Percentiles rank a stretch among this genome's conserved stretches.
phyloP scores from a whole-genome alignment of 805 yeast species.

The Schizosaccharomyces japonicus region DNA sequence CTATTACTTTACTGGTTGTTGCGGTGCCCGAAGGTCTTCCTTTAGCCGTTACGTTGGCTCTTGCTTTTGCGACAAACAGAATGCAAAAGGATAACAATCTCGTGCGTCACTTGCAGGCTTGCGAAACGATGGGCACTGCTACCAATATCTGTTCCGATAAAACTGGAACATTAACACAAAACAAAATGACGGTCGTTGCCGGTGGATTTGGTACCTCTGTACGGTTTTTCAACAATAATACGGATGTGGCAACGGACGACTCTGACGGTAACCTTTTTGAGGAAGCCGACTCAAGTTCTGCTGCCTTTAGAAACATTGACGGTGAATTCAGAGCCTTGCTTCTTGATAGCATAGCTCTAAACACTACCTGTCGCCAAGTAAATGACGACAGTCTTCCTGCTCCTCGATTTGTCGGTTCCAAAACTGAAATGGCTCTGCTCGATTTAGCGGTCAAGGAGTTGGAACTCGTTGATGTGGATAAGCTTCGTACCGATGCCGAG shows the following conservation, averaged over 20 bases:
- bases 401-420: constrained; percentile 68
- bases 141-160: constrained; percentile 93
- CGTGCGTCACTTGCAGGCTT: constrained; percentile 77
- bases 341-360: constrained; percentile 39
- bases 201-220: constrained; percentile 35
- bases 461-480: constrained; percentile 24
- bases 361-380: constrained; percentile 30
- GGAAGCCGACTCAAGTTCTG: constrained; percentile 6
- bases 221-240: constrained; percentile 18
- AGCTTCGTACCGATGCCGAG: constrained; percentile 21
- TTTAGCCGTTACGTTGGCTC: constrained; percentile 81
- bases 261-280: not conserved
- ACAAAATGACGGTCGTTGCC: constrained; percentile 69
- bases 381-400: constrained; percentile 14
- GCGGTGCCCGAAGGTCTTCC: constrained; percentile 99
- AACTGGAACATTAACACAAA: constrained; percentile 91
- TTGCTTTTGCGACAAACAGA: constrained; percentile 93
- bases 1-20: constrained; percentile 81
- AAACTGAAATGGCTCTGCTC: constrained; percentile 78
- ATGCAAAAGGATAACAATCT: constrained; percentile 92
- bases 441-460: constrained; percentile 38
- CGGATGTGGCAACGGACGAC: not conserved
- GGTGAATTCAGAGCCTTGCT: constrained; percentile 13
- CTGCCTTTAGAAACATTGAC: not conserved
- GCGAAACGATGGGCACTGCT: constrained; percentile 98